Evolutionary conservation across 768 basidiomycete species (phyloP).

Genomic region (Russula ochroleuca): DNA sequence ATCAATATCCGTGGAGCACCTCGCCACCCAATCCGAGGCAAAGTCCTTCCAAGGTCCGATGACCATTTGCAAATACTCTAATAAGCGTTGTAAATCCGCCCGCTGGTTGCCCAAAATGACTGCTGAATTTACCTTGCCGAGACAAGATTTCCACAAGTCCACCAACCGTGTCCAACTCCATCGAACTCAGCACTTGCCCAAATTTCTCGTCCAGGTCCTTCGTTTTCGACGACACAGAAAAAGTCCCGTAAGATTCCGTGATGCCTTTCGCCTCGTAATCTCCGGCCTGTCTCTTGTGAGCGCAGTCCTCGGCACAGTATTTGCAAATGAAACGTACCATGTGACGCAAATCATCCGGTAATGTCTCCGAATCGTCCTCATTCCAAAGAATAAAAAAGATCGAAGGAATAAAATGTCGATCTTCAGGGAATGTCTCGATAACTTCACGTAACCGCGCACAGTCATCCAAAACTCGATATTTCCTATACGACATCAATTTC

Average conservation of each 20-base stretch:
- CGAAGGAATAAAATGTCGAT: constrained; percentile 58
- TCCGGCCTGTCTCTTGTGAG: constrained; percentile 40
- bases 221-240: constrained; percentile 48
- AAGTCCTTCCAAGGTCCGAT: constrained; percentile 20
- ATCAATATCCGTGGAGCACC: constrained; percentile 37
- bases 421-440: constrained; percentile 47
- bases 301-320: constrained; percentile 1
- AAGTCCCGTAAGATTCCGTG: constrained; percentile 41
- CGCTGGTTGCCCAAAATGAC: neutral
- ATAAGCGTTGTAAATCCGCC: neutral
- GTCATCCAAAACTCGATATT: constrained; percentile 69
- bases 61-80: constrained; percentile 18
- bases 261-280: constrained; percentile 44
- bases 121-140: constrained; percentile 41
- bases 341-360: constrained; percentile 48
- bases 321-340: constrained; percentile 46
- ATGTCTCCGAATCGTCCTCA: constrained; percentile 39
- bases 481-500: constrained; percentile 38
- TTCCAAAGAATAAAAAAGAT: constrained; percentile 61
- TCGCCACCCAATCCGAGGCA: constrained; percentile 21
- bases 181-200: constrained; percentile 36
- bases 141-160: constrained; percentile 47
- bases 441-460: constrained; percentile 66
- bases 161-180: constrained; percentile 55
- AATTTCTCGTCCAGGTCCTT: constrained; percentile 60